A percentile compares a stretch with the other conserved stretches of the same genome.
phyloP scores from a whole-genome alignment of 2,329 filamentous ascomycete species.

The Ramichloridium luteum region DNA sequence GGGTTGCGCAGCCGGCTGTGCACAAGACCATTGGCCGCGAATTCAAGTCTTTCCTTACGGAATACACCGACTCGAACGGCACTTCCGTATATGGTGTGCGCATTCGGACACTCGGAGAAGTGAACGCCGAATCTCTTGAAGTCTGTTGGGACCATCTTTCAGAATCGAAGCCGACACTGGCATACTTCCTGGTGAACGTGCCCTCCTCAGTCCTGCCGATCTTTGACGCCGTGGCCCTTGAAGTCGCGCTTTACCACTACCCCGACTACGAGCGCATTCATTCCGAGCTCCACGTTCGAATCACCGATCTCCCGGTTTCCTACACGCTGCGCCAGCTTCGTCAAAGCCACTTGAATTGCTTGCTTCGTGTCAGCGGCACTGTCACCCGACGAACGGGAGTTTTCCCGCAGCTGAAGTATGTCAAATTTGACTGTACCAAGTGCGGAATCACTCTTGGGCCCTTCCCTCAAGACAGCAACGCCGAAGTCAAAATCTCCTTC shows the following conservation, averaged over 20 bases:
- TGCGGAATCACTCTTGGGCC: conserved; percentile 85
- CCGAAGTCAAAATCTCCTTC: conserved; percentile 91
- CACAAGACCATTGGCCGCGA: conserved; percentile 89
- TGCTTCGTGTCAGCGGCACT: conserved; percentile 87
- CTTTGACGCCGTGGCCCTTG: conserved; percentile 93
- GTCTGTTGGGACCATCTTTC: conserved; percentile 91
- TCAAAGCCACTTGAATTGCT: conserved; percentile 88
- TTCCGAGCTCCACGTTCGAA: conserved; percentile 92
- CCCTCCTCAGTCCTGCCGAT: conserved; percentile 91
- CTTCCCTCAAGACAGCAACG: conserved; percentile 93
- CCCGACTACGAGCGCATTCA: conserved; percentile 97
- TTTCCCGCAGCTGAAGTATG: conserved; percentile 94
- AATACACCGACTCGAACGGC: conserved; percentile 82
- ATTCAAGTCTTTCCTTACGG: conserved; percentile 94
- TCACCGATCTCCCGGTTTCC: conserved; percentile 84
- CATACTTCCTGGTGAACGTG: conserved; percentile 91
- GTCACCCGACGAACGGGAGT: conserved; percentile 90
- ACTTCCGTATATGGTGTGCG: conserved; percentile 90
- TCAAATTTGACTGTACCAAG: conserved; percentile 95
- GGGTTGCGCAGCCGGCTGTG: conserved; percentile 82
- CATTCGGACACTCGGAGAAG: conserved; percentile 87
- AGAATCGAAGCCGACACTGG: conserved; percentile 80
- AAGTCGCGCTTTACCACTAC: conserved; percentile 89
- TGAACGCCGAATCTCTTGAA: conserved; percentile 92
- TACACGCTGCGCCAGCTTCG: conserved; percentile 92